Percentiles rank a stretch among this genome's conserved stretches.
Evolutionary conservation across 2,329 filamentous ascomycete species (phyloP).

Genomic region (Cryoendolithus antarcticus): DNA sequence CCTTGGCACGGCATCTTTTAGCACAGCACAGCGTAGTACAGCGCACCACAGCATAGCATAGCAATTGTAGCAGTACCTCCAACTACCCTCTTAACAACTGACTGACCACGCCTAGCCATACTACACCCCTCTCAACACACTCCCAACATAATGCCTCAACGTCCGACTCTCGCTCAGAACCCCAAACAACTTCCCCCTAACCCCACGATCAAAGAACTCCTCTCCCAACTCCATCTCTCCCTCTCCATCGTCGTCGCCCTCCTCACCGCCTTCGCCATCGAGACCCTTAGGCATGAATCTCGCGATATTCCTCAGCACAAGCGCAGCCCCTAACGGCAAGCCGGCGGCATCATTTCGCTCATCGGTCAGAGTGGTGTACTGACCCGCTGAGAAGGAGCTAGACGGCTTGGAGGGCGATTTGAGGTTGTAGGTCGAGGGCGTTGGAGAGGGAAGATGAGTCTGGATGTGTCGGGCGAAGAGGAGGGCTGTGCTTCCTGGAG

Average conservation of each 20-base stretch:
- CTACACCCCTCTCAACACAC: slow-evolving; percentile 8
- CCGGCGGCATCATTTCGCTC: slow-evolving; percentile 52
- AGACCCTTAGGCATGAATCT: slow-evolving; percentile 26
- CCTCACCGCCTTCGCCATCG: slow-evolving; percentile 4
- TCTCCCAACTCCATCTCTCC: slow-evolving; percentile 11
- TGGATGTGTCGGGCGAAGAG: slow-evolving; percentile 45
- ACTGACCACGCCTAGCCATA: too few relatives aligned
- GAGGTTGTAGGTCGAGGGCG: slow-evolving; percentile 19
- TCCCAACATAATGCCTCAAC: slow-evolving; percentile 13
- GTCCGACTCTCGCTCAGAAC: slow-evolving; percentile 14
- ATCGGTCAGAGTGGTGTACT: slow-evolving; percentile 36
- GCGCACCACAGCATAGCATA: too few relatives aligned
- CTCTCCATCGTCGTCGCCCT: neutral
- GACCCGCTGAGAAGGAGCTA: slow-evolving; percentile 12
- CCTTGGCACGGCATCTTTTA: too few relatives aligned
- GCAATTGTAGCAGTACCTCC: too few relatives aligned
- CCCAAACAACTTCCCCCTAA: slow-evolving; percentile 13
- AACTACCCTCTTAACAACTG: too few relatives aligned
- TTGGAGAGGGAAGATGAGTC: slow-evolving; percentile 45
- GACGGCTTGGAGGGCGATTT: slow-evolving; percentile 6
- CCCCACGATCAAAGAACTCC: slow-evolving; percentile 12
- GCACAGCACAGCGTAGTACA: too few relatives aligned
- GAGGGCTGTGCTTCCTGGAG: slow-evolving; percentile 9
- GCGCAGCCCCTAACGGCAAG: slow-evolving; percentile 63
- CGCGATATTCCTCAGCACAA: slow-evolving; percentile 70